phyloP scores from a whole-genome alignment of 83 land plant genomes.

The Isoetes engelmannii region DNA sequence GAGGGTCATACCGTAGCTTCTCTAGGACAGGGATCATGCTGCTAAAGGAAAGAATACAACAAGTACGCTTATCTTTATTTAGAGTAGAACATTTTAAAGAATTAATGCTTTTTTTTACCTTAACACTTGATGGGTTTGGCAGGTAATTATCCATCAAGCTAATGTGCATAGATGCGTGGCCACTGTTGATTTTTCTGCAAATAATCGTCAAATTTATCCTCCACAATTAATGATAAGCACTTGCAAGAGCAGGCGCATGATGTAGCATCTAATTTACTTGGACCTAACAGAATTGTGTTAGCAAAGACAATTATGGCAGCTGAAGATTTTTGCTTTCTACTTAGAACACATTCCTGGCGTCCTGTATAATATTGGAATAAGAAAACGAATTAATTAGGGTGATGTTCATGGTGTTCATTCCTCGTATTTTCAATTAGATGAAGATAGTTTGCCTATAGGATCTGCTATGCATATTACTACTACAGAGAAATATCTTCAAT shows the following conservation, averaged over 20 bases:
- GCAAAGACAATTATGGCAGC: constrained; percentile 54
- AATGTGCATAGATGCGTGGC: constrained; percentile 39
- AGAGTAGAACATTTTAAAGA: no score
- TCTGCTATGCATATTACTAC: constrained; percentile 69
- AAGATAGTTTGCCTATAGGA: constrained; percentile 51
- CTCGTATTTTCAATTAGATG: constrained; percentile 62
- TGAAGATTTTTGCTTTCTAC: constrained; percentile 81
- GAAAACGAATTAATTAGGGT: constrained; percentile 57
- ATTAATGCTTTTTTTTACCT: no score
- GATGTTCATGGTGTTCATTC: constrained; percentile 53
- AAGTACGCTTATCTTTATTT: no score
- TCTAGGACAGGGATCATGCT: constrained; percentile 42
- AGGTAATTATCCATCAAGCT: constrained; percentile 42
- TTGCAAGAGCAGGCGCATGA: constrained; percentile 29
- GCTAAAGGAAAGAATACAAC: constrained; percentile 63
- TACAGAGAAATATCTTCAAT: constrained; percentile 49
- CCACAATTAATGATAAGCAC: constrained; percentile 31
- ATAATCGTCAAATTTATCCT: constrained; percentile 29
- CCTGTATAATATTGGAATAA: constrained; percentile 50
- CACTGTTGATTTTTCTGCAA: constrained; percentile 28
- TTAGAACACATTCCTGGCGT: constrained; percentile 51
- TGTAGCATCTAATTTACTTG: constrained; percentile 25
- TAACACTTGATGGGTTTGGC: no score
- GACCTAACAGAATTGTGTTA: constrained; percentile 20
- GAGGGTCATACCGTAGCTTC: constrained; percentile 72